Base-by-base conservation (phyloP, 2,329 filamentous ascomycete species). In the Colletotrichum euphorbiae region DNA sequence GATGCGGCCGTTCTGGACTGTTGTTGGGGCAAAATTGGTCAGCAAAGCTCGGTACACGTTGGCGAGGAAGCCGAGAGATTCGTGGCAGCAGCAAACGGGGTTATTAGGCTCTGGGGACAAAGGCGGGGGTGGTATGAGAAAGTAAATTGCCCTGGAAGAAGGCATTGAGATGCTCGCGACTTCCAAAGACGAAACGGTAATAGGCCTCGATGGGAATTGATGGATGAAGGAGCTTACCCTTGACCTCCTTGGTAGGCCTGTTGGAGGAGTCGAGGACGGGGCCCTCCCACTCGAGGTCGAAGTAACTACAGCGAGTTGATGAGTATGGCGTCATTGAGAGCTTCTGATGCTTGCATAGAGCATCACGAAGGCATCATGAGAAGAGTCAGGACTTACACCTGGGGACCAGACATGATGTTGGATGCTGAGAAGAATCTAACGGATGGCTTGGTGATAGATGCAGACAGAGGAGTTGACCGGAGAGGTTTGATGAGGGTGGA, bases 1-100 rank as follows among this genome's bases (percentile, higher is more conserved):
- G 87, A 98, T 92, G 79, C 92, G 91, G 77, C 91, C 93, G 59
- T 75, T 76, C 83, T 96, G 91, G 70, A 81, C 93, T 93, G 74
- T 72, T 70, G 62, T 72, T 67, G 72, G 73, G 72, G 73, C 21
- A n/a, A 24, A 19, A 15, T 70, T 61, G 40, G 51, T 61, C 56
- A 67, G 63, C 57, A 45, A 36, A 69, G 63, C 42, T 69, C 54
- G 38, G 8, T 28, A 17, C 11, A 40, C 8, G 7, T 6, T 13
- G 31, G 43, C 58, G 42, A 33, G 12, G 42, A 31, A 40, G 33
- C 19, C 36, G 19, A 28, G 33, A 42, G 17, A 48, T 55, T 45
- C 40, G 17, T 6, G 21, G 15, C 24, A 24, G 15, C 33, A 17
- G 9, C 28, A 7, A 13, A 28, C 28, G 45, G 11, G 17, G 12